Conservation (phyloP, 306 rosid genomes). For the Malus fusca region DNA sequence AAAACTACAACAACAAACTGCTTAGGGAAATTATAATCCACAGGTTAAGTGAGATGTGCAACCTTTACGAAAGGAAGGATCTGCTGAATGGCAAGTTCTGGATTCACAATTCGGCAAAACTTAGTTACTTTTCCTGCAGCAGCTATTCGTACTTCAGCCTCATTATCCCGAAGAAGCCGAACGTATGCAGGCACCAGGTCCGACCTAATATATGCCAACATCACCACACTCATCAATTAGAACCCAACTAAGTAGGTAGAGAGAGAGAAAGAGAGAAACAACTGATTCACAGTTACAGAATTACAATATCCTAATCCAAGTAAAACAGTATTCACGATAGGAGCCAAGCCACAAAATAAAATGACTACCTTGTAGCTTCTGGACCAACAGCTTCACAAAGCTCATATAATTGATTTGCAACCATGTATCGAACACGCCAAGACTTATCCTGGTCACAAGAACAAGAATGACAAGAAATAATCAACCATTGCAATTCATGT, state of each 20-base stretch:
- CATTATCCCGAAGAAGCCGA: conserved; percentile 91
- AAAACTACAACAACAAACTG: background rate
- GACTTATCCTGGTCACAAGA: conserved; percentile 69
- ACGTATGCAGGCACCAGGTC: conserved; percentile 98
- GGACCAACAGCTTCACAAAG: conserved; percentile 97
- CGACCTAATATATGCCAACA: conserved; percentile 26
- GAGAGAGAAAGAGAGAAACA: background rate
- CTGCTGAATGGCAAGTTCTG: conserved; percentile 83
- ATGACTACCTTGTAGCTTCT: conserved; percentile 77
- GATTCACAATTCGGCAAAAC: conserved; percentile 85
- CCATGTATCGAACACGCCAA: conserved; percentile 99
- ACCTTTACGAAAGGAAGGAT: conserved; percentile 98
- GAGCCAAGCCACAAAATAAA: background rate
- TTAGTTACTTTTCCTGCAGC: conserved; percentile 98
- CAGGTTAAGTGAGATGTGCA: conserved; percentile 12
- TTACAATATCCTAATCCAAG: background rate
- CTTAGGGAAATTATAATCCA: background rate
- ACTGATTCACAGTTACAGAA: background rate
- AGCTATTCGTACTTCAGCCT: conserved; percentile 98
- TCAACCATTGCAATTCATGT: background rate
- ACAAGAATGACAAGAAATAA: background rate
- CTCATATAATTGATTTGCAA: conserved; percentile 91
- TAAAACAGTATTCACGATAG: background rate
- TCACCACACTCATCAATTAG: background rate
- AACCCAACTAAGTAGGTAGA: background rate